Percentiles rank a stretch among this genome's conserved stretches.
Conservation (phyloP, 352 stramenopile species). For the Hyaloperonospora arabidopsidis region DNA sequence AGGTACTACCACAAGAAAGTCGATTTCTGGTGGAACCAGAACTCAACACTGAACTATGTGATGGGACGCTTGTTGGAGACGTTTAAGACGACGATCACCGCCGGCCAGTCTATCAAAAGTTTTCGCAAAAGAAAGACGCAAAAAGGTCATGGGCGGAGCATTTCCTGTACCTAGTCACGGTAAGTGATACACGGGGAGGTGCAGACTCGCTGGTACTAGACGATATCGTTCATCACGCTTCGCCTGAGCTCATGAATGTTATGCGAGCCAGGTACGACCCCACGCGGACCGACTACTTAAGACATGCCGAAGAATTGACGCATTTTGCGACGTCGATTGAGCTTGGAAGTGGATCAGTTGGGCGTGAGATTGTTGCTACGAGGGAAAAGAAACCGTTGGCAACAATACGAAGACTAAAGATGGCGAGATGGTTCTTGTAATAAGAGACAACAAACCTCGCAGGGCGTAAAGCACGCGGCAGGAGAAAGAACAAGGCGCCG, state of each 20-base stretch:
- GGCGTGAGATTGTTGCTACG: not conserved
- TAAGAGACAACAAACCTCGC: too few species aligned
- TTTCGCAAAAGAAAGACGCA: not conserved
- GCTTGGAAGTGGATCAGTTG: not conserved
- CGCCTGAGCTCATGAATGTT: too few species aligned
- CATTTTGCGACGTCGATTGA: slow-evolving; percentile 4
- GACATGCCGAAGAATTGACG: not conserved
- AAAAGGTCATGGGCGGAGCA: slow-evolving; percentile 3
- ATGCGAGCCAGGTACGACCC: not conserved
- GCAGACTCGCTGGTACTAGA: slow-evolving; percentile 3
- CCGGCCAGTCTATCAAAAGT: slow-evolving; percentile 1
- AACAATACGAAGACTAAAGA: not conserved
- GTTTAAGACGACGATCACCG: slow-evolving; percentile 7
- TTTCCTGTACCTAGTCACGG: slow-evolving; percentile 2
- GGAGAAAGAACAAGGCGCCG: not conserved
- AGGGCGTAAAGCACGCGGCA: not conserved
- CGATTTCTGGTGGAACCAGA: too few species aligned
- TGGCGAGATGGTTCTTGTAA: too few species aligned
- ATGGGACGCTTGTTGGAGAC: slow-evolving; percentile 3
- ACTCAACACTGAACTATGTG: not conserved
- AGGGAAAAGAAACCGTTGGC: not conserved
- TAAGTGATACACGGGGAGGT: not conserved
- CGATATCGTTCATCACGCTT: not conserved
- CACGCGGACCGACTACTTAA: slow-evolving; percentile 3
- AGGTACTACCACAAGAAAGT: too few species aligned